Conservation (phyloP, 2,329 filamentous ascomycete species). For the Cladosporium sphaerospermum region DNA sequence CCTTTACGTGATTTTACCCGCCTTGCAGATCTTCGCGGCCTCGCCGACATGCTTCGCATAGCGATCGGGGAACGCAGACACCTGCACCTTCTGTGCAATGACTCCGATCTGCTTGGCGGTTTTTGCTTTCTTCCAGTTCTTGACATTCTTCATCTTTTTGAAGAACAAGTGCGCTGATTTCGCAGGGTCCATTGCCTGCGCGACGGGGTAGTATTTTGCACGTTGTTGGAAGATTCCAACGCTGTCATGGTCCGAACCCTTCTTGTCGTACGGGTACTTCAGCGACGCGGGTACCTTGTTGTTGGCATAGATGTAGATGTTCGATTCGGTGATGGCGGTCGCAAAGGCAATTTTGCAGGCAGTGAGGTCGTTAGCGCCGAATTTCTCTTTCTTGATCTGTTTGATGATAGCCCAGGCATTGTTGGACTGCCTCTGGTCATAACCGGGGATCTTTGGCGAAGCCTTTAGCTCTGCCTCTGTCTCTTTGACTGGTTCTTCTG, state of each 20-base stretch:
- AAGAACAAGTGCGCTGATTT: conserved; percentile 3
- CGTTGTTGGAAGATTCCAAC: conserved; percentile 4
- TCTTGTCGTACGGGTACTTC: conserved; percentile 1
- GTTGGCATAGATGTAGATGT: conserved; percentile 9
- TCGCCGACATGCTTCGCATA: neutral
- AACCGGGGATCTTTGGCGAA: neutral
- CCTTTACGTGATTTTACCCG: neutral
- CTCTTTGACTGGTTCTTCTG: neutral
- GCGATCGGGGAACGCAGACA: neutral
- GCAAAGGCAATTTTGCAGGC: conserved; percentile 5
- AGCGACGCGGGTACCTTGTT: neutral
- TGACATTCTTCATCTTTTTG: neutral
- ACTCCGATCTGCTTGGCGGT: neutral
- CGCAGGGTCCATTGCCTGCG: conserved; percentile 2
- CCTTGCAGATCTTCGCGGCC: conserved; percentile 4
- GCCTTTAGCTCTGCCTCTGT: neutral
- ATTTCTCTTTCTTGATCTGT: conserved; percentile 7
- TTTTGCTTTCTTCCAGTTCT: conserved; percentile 1
- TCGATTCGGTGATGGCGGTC: conserved; percentile 2
- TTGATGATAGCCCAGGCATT: conserved; percentile 9
- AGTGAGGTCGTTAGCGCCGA: neutral
- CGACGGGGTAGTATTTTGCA: conserved; percentile 1
- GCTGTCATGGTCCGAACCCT: neutral
- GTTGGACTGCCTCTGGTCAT: conserved; percentile 7
- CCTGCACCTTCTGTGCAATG: conserved; percentile 1